Evolutionary conservation across 768 basidiomycete genomes (phyloP), one percentile per base, ranked within the genome.

Genomic region (Psilocybe cyanescens): DNA sequence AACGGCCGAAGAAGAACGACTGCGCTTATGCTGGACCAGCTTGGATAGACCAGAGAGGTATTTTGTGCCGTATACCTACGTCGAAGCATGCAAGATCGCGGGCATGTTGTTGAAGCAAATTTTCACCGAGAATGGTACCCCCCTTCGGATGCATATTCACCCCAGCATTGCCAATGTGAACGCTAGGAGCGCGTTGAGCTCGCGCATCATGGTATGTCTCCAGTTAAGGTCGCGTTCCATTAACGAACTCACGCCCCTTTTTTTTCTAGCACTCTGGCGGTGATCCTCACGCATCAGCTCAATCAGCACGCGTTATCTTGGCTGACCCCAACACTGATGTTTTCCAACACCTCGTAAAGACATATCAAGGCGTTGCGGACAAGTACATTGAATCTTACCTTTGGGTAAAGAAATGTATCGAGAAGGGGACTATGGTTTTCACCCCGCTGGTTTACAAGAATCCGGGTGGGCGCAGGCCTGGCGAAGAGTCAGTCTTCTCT

Each of bases 381-480:
- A 93, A 92, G 72, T 89, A 88, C 63, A 86, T 94, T 50, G 92
- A 94, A 65, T 90, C 90, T 8, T 89, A 89, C 68, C 74, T 90
- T 17, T 94, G 92, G 92, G 88, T 94, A 53, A 91, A 91, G 75
- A 90, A 89, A 68, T 93, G 91, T 61, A 85, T 92, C 53, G 90
- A 91, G 67, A 87, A 81, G 62, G 84, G 87, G 2, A 68, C 80
- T 6, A 76, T 91, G 24, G 72, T 83, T 45, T 92, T 87, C 65
- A 92, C 91, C 1, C 91, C 90, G 0, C 75, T 91, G 37, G 86
- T 92, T 1, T 92, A 91, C 74, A 92, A 92, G 73, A 93, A 94
- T 65, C 90, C 90, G 7, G 92, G 92, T 12, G 92, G 92, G 3
- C 80, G 92, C 59, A 83, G 90, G 37, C 83, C 91, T 28, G 92